Base-by-base conservation (phyloP, 768 basidiomycete species). In the Macrolepiota albuminosa region DNA sequence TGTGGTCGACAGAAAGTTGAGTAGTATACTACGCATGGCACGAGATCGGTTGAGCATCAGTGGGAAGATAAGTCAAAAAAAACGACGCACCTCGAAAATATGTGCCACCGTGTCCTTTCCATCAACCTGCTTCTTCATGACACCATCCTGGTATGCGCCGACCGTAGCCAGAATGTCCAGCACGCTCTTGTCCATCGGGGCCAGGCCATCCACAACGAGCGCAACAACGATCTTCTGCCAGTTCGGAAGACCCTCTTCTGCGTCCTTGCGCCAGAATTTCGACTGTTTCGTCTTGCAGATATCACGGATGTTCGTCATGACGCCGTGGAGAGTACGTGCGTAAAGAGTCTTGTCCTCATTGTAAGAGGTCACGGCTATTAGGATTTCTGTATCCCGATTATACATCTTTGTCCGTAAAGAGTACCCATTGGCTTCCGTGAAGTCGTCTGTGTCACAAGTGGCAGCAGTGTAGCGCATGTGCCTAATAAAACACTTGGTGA, bases 281-380 rank as follows among this genome's bases (percentile, higher is more conserved):
- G 89, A 93, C 68, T 90, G 89, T 72, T 95, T 95, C 49, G 93
- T 95, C 76, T 89, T 94, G 83, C 93, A 95, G 67, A 98, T 97
- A 68, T 98, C 91, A 62, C 95, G 90, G 64, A 98, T 95, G 74
- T 98, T 98, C 63, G 95, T 73, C 95, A 98, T 97, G 67, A 98
- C 89, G 64, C 92, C 92, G 68, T 98, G 95, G 36, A 98, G 80
- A 0, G 96, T 98, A 62, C 89, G 88, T 21, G 91, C 84, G 68
- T 93, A 92, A 14, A 93, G 83, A 10, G 85, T 87, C 78, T 93
- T 93, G 81, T 94, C 91, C 72, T 95, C 92, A 63, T 94, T 93
- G 77, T 93, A 94, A 9, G 88, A 92, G 9, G 93, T 96, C 63
- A 98, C 91, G 14, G 94, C 95, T 67, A 98, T 95, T 37, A 98